Conservation (phyloP, 2,329 filamentous ascomycete genomes). For the Fusarium oxysporum region DNA sequence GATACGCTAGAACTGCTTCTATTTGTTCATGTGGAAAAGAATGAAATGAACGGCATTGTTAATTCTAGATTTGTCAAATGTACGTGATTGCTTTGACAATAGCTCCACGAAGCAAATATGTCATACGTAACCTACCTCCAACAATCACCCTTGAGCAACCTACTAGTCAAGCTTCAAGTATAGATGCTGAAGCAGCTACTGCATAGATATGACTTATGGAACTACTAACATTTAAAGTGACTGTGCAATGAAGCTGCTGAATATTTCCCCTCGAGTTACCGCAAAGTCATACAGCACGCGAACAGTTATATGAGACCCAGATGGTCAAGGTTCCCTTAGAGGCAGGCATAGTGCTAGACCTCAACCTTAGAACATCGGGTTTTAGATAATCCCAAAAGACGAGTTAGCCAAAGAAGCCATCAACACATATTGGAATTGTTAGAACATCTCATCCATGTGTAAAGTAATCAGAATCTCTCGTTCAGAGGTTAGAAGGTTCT, state of each 20-base stretch:
- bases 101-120: background rate
- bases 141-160: background rate
- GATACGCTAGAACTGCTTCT: background rate
- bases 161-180: background rate
- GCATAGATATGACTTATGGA: background rate
- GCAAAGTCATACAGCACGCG: background rate
- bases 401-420: background rate
- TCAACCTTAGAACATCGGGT: background rate
- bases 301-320: background rate
- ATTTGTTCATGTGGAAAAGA: background rate
- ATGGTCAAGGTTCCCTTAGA: background rate
- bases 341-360: background rate
- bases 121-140: background rate
- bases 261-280: background rate
- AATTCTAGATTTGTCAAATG: background rate
- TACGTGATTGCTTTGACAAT: background rate
- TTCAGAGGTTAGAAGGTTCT: constrained; percentile 40
- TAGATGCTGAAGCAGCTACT: background rate
- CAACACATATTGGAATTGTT: background rate
- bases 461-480: background rate
- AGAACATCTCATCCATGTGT: background rate
- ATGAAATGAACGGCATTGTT: too few species aligned
- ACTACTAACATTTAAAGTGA: background rate
- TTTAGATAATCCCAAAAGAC: background rate
- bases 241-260: background rate